Percentiles rank a stretch among this genome's conserved stretches.
phyloP scores from a whole-genome alignment of 1,139 yeast species.

The Debaryomycetaceae sp. region DNA sequence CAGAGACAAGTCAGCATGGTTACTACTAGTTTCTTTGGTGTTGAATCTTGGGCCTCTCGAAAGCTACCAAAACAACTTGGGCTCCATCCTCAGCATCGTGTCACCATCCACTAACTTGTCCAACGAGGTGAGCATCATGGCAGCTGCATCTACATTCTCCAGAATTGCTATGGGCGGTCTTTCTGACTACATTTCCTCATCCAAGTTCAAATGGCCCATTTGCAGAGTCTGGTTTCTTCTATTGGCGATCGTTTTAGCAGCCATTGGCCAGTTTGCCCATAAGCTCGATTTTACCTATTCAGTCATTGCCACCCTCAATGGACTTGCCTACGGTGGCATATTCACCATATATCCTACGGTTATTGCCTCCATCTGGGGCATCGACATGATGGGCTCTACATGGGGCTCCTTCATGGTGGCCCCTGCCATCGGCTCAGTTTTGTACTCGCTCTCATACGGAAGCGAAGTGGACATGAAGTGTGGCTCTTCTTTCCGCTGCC shows the following conservation, averaged over 20 bases:
- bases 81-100: slow-evolving; percentile 47
- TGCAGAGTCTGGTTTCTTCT: slow-evolving; percentile 45
- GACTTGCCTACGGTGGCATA: slow-evolving; percentile 75
- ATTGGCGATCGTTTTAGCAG: slow-evolving; percentile 38
- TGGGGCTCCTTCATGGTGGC: slow-evolving; percentile 93
- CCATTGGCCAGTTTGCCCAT: slow-evolving; percentile 33
- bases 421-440: slow-evolving; percentile 80
- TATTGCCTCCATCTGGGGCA: slow-evolving; percentile 83
- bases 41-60: slow-evolving; percentile 83
- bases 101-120: slow-evolving; percentile 48
- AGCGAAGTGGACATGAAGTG: slow-evolving; percentile 50
- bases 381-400: slow-evolving; percentile 83
- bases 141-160: slow-evolving; percentile 36
- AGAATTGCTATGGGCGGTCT: slow-evolving; percentile 64
- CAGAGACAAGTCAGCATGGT: slow-evolving; percentile 61
- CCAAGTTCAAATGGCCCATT: slow-evolving; percentile 22
- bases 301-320: slow-evolving; percentile 51
- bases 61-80: slow-evolving; percentile 82
- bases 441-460: slow-evolving; percentile 74
- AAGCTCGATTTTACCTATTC: slow-evolving; percentile 4
- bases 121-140: slow-evolving; percentile 39
- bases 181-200: slow-evolving; percentile 51
- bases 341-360: slow-evolving; percentile 85
- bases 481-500: slow-evolving; percentile 9
- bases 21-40: slow-evolving; percentile 59